These are phyloP conservation scores for Fomitopsis betulina DNA, from an alignment of 1,284 basidiomycete species.

Conservation along the genomic window DNA sequence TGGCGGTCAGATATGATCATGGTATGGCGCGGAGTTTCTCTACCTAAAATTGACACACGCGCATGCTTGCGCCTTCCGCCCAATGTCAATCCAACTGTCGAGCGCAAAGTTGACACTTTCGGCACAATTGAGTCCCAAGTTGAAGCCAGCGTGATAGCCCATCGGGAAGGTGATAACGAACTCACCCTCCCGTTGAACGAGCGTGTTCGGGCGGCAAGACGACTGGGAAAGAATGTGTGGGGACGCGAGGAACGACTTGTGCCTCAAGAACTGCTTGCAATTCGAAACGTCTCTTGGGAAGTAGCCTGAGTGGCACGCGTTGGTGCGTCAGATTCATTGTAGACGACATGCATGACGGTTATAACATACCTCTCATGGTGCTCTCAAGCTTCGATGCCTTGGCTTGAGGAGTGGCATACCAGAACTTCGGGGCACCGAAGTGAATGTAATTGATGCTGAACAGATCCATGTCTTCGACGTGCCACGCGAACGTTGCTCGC, in stretches of 20 bases:
- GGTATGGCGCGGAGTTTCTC: constrained; percentile 12
- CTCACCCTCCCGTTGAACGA: constrained; percentile 89
- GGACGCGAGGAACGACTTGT: constrained; percentile 95
- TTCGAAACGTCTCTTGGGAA: constrained; percentile 82
- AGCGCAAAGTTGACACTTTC: constrained; percentile 98
- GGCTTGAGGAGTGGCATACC: constrained; percentile 94
- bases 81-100: constrained; percentile 91
- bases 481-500: constrained; percentile 98
- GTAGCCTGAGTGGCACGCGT: constrained; percentile 46
- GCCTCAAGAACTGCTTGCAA: constrained; percentile 93
- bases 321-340: not conserved
- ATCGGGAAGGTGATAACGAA: constrained; percentile 95
- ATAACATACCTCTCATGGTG: constrained; percentile 68
- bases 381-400: constrained; percentile 76
- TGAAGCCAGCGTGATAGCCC: constrained; percentile 97
- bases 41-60: constrained; percentile 83
- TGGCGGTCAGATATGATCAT: not conserved
- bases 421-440: constrained; percentile 95
- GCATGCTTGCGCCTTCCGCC: constrained; percentile 78
- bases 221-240: constrained; percentile 79
- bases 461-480: constrained; percentile 96
- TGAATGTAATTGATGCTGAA: constrained; percentile 99
- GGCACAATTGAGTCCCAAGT: constrained; percentile 95
- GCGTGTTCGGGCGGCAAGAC: constrained; percentile 80
- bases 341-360: not conserved